A percentile compares a stretch with the other conserved stretches of the same genome.
Evolutionary conservation across 768 basidiomycete genomes (phyloP).

Genomic region (Suillus brevipes): DNA sequence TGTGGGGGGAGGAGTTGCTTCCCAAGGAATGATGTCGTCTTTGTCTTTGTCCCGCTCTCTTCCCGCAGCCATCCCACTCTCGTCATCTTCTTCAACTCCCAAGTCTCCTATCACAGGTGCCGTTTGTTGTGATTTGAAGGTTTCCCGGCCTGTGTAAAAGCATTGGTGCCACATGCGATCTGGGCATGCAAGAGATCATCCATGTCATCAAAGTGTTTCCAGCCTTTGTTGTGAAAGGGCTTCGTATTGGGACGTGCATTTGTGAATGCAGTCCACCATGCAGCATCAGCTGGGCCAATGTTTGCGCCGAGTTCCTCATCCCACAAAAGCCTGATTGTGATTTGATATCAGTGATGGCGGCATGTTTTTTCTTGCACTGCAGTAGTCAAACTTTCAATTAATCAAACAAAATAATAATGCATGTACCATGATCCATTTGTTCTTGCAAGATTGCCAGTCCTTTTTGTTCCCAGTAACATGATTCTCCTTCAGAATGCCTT

Average conservation of each 20-base stretch:
- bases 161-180: background rate
- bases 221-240: slow-evolving; percentile 1
- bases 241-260: background rate
- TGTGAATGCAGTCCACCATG: background rate
- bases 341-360: background rate
- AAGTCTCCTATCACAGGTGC: background rate
- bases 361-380: background rate
- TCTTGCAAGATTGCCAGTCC: background rate
- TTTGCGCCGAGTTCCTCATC: background rate
- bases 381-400: background rate
- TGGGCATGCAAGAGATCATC: background rate
- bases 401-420: background rate
- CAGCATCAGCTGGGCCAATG: background rate
- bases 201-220: background rate
- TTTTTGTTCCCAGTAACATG: background rate
- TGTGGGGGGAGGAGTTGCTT: background rate
- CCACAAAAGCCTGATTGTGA: background rate
- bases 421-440: background rate
- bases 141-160: background rate
- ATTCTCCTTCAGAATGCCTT: background rate
- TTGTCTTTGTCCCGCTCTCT: background rate
- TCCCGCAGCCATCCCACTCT: background rate
- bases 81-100: background rate
- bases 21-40: background rate
- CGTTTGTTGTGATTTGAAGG: background rate